Conservation (phyloP, 495 filamentous ascomycete genomes). For the Ramalina intermedia region DNA sequence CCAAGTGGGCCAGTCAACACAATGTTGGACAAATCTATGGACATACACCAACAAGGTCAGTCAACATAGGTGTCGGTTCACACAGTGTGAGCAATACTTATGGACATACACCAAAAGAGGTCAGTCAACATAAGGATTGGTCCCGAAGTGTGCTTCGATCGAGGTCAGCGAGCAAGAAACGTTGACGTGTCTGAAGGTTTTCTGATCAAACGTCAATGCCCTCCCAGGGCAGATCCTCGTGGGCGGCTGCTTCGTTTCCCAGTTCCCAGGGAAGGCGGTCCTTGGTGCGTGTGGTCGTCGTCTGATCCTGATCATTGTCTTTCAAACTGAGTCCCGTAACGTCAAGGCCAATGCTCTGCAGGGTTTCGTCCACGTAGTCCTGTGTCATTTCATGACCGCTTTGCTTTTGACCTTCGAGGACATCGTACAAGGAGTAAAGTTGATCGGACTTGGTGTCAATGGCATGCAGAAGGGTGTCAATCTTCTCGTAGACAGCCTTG, state of each 20-base stretch:
- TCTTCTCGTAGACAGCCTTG: constrained; percentile 45
- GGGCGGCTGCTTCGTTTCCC: constrained; percentile 15
- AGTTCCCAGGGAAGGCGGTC: constrained; percentile 11
- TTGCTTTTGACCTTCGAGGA: constrained; percentile 67
- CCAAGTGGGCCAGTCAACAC: constrained; percentile 9
- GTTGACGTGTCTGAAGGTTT: background rate
- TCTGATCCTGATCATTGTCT: background rate
- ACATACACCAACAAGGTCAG: constrained; percentile 12
- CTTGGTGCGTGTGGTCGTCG: background rate
- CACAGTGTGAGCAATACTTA: background rate
- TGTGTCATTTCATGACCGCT: constrained; percentile 49
- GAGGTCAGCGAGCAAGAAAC: background rate
- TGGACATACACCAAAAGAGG: constrained; percentile 12
- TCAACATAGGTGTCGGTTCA: background rate
- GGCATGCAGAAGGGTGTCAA: constrained; percentile 46
- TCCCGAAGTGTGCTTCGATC: background rate
- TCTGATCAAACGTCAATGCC: constrained; percentile 24
- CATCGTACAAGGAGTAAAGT: constrained; percentile 80
- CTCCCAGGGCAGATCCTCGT: constrained; percentile 33
- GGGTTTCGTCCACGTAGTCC: constrained; percentile 53
- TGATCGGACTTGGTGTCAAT: constrained; percentile 75
- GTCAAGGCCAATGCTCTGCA: constrained; percentile 43
- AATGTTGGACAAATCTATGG: constrained; percentile 1
- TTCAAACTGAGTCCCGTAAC: background rate
- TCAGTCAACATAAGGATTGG: constrained; percentile 11